Base-by-base conservation (phyloP, 768 basidiomycete species). In the Flagelloscypha sp. region DNA sequence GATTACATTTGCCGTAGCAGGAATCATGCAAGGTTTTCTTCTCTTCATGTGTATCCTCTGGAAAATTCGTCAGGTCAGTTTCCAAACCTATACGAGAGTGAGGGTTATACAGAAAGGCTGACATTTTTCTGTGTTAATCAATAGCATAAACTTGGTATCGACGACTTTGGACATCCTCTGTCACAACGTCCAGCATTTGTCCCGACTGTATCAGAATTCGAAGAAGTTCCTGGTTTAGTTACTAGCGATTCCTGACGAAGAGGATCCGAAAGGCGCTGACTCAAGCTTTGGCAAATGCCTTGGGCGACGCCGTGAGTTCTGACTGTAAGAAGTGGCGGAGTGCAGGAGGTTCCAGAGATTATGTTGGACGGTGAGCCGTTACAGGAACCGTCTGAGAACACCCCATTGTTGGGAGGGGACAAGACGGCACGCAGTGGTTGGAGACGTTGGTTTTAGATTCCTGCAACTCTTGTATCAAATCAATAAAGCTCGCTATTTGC, bases 21-120 rank as follows among this genome's bases (percentile, higher is more conserved):
- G 87, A 4, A 52, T 79, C 12, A 83, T 97, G 68, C 95, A 98
- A 55, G 79, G 76, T 1, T 66, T 63, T 23, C 72, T 98, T 6
- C 70, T 98, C 40, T 53, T 70, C 38, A 84, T 98, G 77, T 99
- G 95, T 49, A 53, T 95, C 8, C 46, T 68, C 6, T 98, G 89
- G 85, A 89, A 83, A 56, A 45, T 74, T 22, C 73, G 93, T 10
- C 93, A 98, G 50, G 66, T 57, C 32, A 61, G 64, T n/a, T n/a
- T n/a, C n/a, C n/a, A n/a, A n/a, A n/a, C n/a, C n/a, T n/a, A n/a
- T n/a, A n/a, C n/a, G n/a, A n/a, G n/a, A n/a, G n/a, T n/a, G n/a
- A n/a, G n/a, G n/a, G n/a, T n/a, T n/a, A n/a, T n/a, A n/a, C n/a
- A n/a, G n/a, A n/a, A n/a, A n/a, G n/a, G n/a, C n/a, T n/a, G n/a